Evolutionary conservation across 345 rosid genomes (phyloP).

Genomic region (Eucalyptus sp.): DNA sequence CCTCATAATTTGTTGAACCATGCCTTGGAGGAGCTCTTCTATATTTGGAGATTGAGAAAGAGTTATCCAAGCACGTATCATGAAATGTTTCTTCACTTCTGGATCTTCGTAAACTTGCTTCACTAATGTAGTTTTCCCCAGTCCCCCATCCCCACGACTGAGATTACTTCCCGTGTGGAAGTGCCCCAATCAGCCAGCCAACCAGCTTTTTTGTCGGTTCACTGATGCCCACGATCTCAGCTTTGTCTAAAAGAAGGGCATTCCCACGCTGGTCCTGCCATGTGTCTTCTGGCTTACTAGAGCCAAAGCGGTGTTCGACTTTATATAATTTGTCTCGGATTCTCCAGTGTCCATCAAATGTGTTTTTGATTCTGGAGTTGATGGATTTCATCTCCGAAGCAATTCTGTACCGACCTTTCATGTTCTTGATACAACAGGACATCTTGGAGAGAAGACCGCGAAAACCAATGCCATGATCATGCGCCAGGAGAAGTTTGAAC

Average conservation of each 20-base stretch:
- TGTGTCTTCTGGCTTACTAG: not conserved
- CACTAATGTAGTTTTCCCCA: conserved; percentile 29
- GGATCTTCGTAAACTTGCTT: conserved; percentile 18
- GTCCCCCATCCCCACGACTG: conserved; percentile 28
- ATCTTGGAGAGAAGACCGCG: not conserved
- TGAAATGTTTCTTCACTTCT: conserved; percentile 9
- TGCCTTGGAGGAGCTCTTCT: conserved; percentile 2
- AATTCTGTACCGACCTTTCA: conserved; percentile 7
- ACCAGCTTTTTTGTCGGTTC: conserved; percentile 7
- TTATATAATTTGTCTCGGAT: not conserved
- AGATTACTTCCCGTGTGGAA: not conserved
- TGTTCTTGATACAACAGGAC: conserved; percentile 5
- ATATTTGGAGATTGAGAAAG: conserved; percentile 8
- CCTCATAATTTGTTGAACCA: conserved; percentile 4
- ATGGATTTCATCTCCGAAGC: conserved; percentile 2
- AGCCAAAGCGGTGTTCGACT: not conserved
- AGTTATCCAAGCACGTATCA: conserved; percentile 13
- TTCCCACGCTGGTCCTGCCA: conserved; percentile 8
- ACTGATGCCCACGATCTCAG: conserved; percentile 19
- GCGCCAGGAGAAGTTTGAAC: conserved; percentile 1
- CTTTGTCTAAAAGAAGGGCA: conserved; percentile 19
- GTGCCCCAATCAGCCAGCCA: not conserved
- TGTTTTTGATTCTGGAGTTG: not conserved
- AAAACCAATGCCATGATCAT: not conserved
- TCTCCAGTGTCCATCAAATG: not conserved